A percentile compares a stretch with the other conserved stretches of the same genome.
Conservation (phyloP, 2,329 filamentous ascomycete species). For the Trichoderma endophyticum region DNA sequence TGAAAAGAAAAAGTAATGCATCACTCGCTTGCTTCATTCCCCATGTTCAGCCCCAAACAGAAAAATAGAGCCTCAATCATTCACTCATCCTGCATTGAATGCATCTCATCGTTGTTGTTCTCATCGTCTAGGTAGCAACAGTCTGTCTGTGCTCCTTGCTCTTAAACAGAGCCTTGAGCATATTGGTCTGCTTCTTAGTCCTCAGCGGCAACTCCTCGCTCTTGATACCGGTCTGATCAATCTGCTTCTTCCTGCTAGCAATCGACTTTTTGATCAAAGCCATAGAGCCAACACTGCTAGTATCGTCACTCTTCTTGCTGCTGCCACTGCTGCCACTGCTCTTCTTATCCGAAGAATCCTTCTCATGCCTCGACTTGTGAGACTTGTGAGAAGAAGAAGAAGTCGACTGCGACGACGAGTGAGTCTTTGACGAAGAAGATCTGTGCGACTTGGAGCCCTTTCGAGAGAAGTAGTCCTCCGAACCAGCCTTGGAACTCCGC, state of each 20-base stretch:
- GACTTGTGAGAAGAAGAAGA: constrained; percentile 24
- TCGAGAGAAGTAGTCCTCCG: constrained; percentile 39
- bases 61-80: neutral
- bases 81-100: neutral
- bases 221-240: constrained; percentile 35
- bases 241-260: constrained; percentile 34
- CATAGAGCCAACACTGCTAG: constrained; percentile 39
- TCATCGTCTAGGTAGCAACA: neutral
- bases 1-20: neutral
- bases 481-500: constrained; percentile 26
- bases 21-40: constrained; percentile 1
- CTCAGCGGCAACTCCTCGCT: constrained; percentile 40
- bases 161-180: constrained; percentile 59
- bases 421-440: constrained; percentile 26
- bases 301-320: constrained; percentile 10
- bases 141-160: constrained; percentile 41
- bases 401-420: constrained; percentile 24
- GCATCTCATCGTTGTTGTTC: neutral
- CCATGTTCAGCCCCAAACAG: neutral
- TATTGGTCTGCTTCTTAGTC: constrained; percentile 44
- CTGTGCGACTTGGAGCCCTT: constrained; percentile 34
- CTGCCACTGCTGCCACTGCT: neutral
- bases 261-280: constrained; percentile 26
- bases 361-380: constrained; percentile 31
- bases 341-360: constrained; percentile 23